Evolutionary conservation across 768 basidiomycete species (phyloP), one percentile per base, ranked within the genome.

Genomic region (Tubosaeta brunneosetosa): DNA sequence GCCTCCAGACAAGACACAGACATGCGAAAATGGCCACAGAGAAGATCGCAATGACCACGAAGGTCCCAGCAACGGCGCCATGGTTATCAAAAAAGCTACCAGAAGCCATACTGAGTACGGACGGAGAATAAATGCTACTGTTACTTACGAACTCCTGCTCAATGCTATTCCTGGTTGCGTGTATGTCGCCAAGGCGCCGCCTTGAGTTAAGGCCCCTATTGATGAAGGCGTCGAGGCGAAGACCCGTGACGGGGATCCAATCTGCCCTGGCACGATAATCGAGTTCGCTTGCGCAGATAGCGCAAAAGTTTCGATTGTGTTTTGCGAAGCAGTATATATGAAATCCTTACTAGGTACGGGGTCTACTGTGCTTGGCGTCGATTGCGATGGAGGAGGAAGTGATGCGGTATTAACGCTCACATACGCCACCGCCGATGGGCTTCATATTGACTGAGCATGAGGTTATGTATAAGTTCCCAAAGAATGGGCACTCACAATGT

Each of bases 21-120:
- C 66, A 29, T 9, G 29, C 29, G 8, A 75, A 58, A 22, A 84
- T 55, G 1, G 73, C 74, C 1, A 79, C 75, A 6, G 76, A 71
- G 34, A 77, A 68, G 19, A 91, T 62, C 7, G 85, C 88, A 40
- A 85, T 77, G 11, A 75, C 82, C 7, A 86, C 74, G 66, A 91
- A 91, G n/a, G 84, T 80, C 7, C 85, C 88, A 2, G 83, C 82
- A 4, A 89, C 83, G 10, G 83, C 84, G 2, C 83, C 82, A 27
- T 74, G 81, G 62, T 91, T 84, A 43, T 73, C 69, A 59, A 89
- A 79, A 69, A 90, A 85, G 11, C 82, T 84, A 50, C 16, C 6
- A 41, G 37, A 55, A 44, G 31, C n/a, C 6, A 56, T 14, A 19
- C 45, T 52, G n/a, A 62, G 37, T 11, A 43, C 14, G 32, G 7